Evolutionary conservation across 2,329 filamentous ascomycete genomes (phyloP).

Genomic region (Mycosphaerelloides madeirae): DNA sequence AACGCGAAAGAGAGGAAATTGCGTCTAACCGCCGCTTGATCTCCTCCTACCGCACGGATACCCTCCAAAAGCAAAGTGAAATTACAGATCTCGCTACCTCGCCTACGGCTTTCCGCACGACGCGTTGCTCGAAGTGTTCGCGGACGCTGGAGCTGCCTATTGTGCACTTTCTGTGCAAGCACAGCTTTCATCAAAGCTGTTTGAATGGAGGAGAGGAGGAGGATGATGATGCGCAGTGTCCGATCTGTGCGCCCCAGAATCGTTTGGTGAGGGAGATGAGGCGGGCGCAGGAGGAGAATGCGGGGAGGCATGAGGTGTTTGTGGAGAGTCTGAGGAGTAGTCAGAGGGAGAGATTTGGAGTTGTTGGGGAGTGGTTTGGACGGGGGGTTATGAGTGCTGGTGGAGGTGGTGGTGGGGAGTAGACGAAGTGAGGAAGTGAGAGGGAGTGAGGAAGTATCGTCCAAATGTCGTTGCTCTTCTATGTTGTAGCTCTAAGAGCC

Average conservation of each 20-base stretch:
- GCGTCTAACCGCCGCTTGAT: constrained; percentile 74
- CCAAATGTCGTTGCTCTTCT: too few species aligned
- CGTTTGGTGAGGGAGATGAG: constrained; percentile 84
- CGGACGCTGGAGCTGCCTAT: constrained; percentile 76
- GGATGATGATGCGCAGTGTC: constrained; percentile 67
- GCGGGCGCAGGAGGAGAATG: constrained; percentile 78
- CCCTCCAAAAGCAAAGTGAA: constrained; percentile 71
- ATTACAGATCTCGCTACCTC: constrained; percentile 71
- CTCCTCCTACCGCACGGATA: constrained; percentile 77
- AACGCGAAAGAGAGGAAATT: constrained; percentile 83
- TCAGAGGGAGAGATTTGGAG: constrained; percentile 69
- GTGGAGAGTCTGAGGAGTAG: constrained; percentile 68
- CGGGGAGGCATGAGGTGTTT: constrained; percentile 85
- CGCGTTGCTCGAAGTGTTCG: constrained; percentile 78
- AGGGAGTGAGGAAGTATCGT: too few species aligned
- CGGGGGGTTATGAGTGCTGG: constrained; percentile 73
- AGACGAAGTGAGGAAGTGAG: not conserved
- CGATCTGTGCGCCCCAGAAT: constrained; percentile 77
- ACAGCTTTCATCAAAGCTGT: constrained; percentile 92
- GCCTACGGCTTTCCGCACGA: constrained; percentile 84
- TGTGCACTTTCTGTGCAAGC: constrained; percentile 95
- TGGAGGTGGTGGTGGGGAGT: constrained; percentile 3
- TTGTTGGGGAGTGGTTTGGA: constrained; percentile 91
- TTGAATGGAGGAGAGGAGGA: constrained; percentile 52
- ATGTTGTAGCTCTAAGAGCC: too few species aligned